Percentiles rank a stretch among this genome's conserved stretches.
These are phyloP conservation scores for Aspergillus hancockii DNA, from an alignment of 495 filamentous ascomycete species.

Conservation along the genomic window DNA sequence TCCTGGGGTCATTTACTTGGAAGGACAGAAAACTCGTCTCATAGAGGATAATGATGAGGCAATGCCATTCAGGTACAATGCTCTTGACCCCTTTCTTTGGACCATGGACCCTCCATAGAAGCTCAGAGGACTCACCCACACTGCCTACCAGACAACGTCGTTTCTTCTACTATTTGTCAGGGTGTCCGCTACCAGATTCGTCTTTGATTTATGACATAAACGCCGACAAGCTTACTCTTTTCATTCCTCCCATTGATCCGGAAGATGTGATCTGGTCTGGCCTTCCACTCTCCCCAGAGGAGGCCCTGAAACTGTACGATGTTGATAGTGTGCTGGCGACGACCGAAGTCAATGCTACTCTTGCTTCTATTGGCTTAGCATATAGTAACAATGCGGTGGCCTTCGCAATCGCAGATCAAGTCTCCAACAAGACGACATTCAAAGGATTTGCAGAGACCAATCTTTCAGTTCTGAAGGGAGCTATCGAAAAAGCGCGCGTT, in stretches of 20 bases:
- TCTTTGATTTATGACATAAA: slow-evolving; percentile 79
- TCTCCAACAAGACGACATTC: slow-evolving; percentile 65
- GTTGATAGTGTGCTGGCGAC: slow-evolving; percentile 75
- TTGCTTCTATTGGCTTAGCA: slow-evolving; percentile 48
- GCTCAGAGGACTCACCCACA: slow-evolving; percentile 8
- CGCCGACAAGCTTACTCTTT: slow-evolving; percentile 74
- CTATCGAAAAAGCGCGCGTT: slow-evolving; percentile 76
- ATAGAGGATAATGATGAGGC: slow-evolving; percentile 82
- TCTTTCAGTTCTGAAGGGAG: slow-evolving; percentile 62
- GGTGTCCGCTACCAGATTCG: slow-evolving; percentile 80
- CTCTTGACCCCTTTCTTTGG: not conserved
- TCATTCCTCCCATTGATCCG: slow-evolving; percentile 85
- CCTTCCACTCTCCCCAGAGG: slow-evolving; percentile 72
- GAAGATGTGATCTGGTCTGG: slow-evolving; percentile 96
- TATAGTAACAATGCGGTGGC: slow-evolving; percentile 53
- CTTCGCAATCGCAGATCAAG: slow-evolving; percentile 71
- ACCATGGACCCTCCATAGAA: not conserved
- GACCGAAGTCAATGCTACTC: slow-evolving; percentile 66
- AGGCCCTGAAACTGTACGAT: slow-evolving; percentile 76
- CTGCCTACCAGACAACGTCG: slow-evolving; percentile 69
- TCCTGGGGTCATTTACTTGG: slow-evolving; percentile 69
- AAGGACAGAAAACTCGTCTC: slow-evolving; percentile 75
- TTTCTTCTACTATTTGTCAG: slow-evolving; percentile 92
- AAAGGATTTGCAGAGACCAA: slow-evolving; percentile 63
- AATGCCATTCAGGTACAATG: slow-evolving; percentile 69